Percentiles rank a stretch among this genome's conserved stretches.
Evolutionary conservation across 2,329 filamentous ascomycete species (phyloP).

Genomic region (Diplodia mutila): DNA sequence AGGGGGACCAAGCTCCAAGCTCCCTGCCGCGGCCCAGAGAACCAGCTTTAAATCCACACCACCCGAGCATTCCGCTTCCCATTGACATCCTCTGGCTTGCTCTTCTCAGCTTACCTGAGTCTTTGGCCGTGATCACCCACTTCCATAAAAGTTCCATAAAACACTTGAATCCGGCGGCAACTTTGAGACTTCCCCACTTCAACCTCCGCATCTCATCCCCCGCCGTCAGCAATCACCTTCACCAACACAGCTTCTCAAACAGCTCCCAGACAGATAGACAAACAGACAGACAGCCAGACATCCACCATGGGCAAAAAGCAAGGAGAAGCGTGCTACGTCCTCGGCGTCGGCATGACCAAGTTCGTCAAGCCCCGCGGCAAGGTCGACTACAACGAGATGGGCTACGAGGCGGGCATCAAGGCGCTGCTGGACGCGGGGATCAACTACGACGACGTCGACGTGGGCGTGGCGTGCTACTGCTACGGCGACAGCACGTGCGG

Average conservation of each 20-base stretch:
- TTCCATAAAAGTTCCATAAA: neutral
- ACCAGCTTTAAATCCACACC: slow-evolving; percentile 5
- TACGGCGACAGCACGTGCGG: slow-evolving; percentile 95
- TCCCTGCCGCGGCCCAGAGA: slow-evolving; percentile 15
- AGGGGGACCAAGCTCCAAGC: slow-evolving; percentile 8
- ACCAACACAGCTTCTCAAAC: neutral
- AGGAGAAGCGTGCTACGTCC: slow-evolving; percentile 71
- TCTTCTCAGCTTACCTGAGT: neutral
- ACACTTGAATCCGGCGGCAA: neutral
- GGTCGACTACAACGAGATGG: slow-evolving; percentile 92
- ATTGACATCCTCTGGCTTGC: neutral
- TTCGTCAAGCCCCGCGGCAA: slow-evolving; percentile 97
- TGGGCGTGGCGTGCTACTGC: slow-evolving; percentile 85
- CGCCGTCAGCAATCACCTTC: no score
- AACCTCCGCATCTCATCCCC: no score
- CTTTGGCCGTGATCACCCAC: no score
- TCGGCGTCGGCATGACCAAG: slow-evolving; percentile 98
- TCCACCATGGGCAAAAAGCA: slow-evolving; percentile 17
- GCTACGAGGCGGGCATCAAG: slow-evolving; percentile 89
- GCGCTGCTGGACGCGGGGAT: slow-evolving; percentile 82
- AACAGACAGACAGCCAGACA: neutral
- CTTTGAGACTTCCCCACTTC: neutral
- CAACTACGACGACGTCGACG: slow-evolving; percentile 92
- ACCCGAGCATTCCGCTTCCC: neutral
- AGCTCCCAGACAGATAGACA: neutral